Evolutionary conservation across 129 eudicot species (phyloP).

Genomic region (Flaveria robusta): DNA sequence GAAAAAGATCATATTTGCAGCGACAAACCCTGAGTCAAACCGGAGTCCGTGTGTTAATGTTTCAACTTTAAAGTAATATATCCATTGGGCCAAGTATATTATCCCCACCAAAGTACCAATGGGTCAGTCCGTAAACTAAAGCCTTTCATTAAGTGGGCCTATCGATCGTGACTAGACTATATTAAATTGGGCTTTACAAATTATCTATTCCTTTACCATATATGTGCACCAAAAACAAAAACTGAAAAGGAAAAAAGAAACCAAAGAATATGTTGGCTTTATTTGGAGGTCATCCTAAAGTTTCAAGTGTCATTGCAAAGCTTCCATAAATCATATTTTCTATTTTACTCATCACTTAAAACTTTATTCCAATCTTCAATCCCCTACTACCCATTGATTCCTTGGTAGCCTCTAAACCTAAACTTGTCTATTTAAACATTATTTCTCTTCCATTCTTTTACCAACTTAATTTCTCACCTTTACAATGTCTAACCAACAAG

Average conservation of each 20-base stretch:
- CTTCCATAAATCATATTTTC: constrained; percentile 22
- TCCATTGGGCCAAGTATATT: too few relatives aligned
- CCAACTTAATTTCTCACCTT: not conserved
- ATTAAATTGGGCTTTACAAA: not conserved
- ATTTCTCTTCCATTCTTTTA: not conserved
- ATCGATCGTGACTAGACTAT: not conserved
- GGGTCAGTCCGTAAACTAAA: too few relatives aligned
- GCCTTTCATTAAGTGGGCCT: not conserved
- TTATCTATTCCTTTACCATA: not conserved
- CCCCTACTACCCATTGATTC: constrained; percentile 25
- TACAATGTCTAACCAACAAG: constrained; percentile 59
- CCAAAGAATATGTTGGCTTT: constrained; percentile 32
- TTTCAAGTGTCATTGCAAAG: constrained; percentile 31
- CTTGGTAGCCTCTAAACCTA: constrained; percentile 21
- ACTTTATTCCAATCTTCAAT: constrained; percentile 53
- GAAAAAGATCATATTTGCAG: too few relatives aligned
- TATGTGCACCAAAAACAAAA: not conserved
- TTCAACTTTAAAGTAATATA: too few relatives aligned
- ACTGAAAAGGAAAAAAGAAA: not conserved
- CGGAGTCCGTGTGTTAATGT: too few relatives aligned
- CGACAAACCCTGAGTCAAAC: too few relatives aligned
- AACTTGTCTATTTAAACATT: constrained; percentile 28
- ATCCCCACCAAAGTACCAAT: too few relatives aligned
- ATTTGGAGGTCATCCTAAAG: constrained; percentile 32
- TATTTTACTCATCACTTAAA: constrained; percentile 6